Base-by-base conservation (phyloP, 805 yeast species). In the Metschnikowia colocasiae region DNA sequence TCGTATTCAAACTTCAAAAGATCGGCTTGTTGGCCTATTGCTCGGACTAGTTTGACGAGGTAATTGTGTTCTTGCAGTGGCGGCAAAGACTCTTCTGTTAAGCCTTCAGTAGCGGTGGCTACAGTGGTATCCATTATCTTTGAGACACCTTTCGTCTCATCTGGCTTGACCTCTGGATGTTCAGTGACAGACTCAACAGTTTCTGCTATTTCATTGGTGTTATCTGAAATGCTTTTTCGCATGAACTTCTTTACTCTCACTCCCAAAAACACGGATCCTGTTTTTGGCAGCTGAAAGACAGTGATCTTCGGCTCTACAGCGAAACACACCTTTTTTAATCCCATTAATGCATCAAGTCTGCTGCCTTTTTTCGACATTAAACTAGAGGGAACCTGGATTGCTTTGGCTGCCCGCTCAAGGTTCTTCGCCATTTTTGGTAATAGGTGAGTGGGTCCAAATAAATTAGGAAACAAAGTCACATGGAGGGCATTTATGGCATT, bases 401-500 rank as follows among this genome's bases (percentile, higher is more conserved):
- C 13, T 29, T 22, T 42, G 18, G 42, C 36, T 6, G 49, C 47
- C 18, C 55, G 38, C 23, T 29, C 38, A 8, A 49, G 3, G 26
- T 42, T 46, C 9, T 22, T 30, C 6, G 18, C 15, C 16, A 48
- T 18, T 30, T 34, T 45, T 15, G 16, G 32, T 20, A 41, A 15
- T 19, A 38, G 33, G 20, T 44, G 38, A 5, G 13, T 8, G 12
- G 45, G 51, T 18, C 19, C 38, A 19, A 13, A 31, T 30, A 35
- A 32, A 18, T 60, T 60, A 16, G 60, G 55, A 30, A 45, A 51
- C 6, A 59, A 20, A 5, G 57, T 49, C 16, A 60, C 47, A 33
- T 60, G 64, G 23, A 53, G 52, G 7, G 48, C 47, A 19, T 51
- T 41, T 23, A 51, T 22, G 23, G 54, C 36, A 25, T 39, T 10